Conservation (phyloP, 179 eudicot genomes). For the Nepenthes alata region DNA sequence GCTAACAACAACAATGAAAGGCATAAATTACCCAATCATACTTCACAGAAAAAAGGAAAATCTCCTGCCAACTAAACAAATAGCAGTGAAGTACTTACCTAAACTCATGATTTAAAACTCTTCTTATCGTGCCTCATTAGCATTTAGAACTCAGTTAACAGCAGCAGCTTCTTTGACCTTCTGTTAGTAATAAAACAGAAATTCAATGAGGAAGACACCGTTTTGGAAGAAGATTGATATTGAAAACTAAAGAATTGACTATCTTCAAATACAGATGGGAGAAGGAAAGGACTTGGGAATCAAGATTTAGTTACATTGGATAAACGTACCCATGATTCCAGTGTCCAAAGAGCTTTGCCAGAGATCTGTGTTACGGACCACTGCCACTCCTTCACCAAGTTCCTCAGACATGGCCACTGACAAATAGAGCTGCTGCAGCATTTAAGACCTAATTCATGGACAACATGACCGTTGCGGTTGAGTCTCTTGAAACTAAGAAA, state of each 20-base stretch:
- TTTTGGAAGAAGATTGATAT: no score
- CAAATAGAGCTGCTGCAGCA: constrained; percentile 88
- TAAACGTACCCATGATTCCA: constrained; percentile 51
- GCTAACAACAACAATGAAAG: no score
- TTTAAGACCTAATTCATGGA: constrained; percentile 47
- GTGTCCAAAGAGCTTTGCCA: constrained; percentile 63
- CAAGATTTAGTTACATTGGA: constrained; percentile 47
- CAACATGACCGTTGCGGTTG: not conserved
- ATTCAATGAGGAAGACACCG: not conserved
- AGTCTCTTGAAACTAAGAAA: no score
- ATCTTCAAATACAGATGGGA: no score
- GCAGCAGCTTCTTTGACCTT: constrained; percentile 1
- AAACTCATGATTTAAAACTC: no score
- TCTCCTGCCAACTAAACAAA: no score
- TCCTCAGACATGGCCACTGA: constrained; percentile 44
- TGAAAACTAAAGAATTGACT: no score
- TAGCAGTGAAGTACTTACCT: no score
- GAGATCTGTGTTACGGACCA: constrained; percentile 70
- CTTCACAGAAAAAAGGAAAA: no score
- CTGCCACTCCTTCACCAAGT: constrained; percentile 65
- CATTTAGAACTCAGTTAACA: not conserved
- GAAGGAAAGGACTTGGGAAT: no score
- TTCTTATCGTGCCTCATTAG: no score
- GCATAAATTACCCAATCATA: no score
- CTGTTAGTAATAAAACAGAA: constrained; percentile 1